Evolutionary conservation across 495 filamentous ascomycete species (phyloP).

Genomic region (Choiromyces venosus): DNA sequence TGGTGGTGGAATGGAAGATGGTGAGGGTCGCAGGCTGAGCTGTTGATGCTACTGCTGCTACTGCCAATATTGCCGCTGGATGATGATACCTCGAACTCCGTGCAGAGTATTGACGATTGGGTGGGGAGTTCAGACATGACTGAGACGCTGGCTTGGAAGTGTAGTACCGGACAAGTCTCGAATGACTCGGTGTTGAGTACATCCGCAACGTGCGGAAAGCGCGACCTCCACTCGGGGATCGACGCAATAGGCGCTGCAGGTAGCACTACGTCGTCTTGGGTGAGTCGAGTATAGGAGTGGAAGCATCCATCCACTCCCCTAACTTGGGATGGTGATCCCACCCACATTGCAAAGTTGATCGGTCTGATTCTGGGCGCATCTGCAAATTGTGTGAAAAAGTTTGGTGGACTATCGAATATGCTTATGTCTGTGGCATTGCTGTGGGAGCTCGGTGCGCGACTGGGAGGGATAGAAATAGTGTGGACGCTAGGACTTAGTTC

Average conservation of each 20-base stretch:
- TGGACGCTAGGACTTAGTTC: constrained; percentile 20
- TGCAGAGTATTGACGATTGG: constrained; percentile 33
- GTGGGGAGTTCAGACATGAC: constrained; percentile 32
- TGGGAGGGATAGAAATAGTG: constrained; percentile 1
- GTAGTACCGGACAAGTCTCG: constrained; percentile 30
- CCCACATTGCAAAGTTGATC: constrained; percentile 37
- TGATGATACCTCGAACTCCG: constrained; percentile 35
- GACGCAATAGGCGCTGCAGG: constrained; percentile 25
- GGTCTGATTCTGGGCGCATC: constrained; percentile 27
- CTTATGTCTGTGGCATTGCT: constrained; percentile 11
- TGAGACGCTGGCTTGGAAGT: constrained; percentile 35
- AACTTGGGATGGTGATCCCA: constrained; percentile 26
- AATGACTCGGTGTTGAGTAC: constrained; percentile 26
- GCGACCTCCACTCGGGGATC: constrained; percentile 34
- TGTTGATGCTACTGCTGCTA: neutral
- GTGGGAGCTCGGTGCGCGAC: constrained; percentile 4
- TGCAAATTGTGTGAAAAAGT: constrained; percentile 24
- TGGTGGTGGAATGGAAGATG: constrained; percentile 21
- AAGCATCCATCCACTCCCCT: constrained; percentile 32
- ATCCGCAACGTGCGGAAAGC: constrained; percentile 37
- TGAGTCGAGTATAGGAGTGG: constrained; percentile 39
- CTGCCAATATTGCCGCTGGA: neutral
- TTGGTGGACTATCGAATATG: constrained; percentile 17
- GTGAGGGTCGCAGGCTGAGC: constrained; percentile 9
- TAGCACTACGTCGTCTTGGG: constrained; percentile 16